Conservation (phyloP, 2,329 filamentous ascomycete species). For the Tolypocladium nubicola region DNA sequence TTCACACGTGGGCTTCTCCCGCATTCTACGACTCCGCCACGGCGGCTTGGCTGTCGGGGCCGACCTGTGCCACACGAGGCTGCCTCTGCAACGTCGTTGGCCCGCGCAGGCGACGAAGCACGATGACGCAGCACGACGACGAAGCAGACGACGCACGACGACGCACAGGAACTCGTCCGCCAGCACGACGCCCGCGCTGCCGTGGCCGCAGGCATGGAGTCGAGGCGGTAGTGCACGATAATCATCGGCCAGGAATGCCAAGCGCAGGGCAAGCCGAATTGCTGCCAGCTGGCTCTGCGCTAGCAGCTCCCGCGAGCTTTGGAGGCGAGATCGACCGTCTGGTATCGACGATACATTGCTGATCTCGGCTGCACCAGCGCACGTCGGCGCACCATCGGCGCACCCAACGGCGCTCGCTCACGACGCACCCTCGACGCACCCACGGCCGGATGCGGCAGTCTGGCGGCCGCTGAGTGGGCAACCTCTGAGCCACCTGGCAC, state of each 20-base stretch:
- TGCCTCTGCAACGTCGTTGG: not conserved
- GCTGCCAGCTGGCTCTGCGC: no score
- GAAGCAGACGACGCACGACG: not conserved
- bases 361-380: not conserved
- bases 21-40: not conserved
- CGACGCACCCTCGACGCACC: not conserved
- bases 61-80: not conserved
- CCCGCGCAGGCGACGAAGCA: not conserved
- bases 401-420: no score
- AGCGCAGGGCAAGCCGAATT: not conserved
- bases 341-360: not conserved
- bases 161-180: not conserved
- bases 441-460: not conserved
- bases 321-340: not conserved
- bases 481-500: not conserved
- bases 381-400: no score
- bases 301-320: no score
- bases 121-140: not conserved
- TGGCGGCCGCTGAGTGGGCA: not conserved
- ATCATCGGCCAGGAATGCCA: not conserved
- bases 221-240: not conserved
- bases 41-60: not conserved
- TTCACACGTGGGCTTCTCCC: not conserved
- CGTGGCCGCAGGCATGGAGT: not conserved
- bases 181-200: not conserved